These are phyloP conservation scores for Hypoxylon sp. DNA, from an alignment of 2,329 filamentous ascomycete genomes.

Conservation along the genomic window DNA sequence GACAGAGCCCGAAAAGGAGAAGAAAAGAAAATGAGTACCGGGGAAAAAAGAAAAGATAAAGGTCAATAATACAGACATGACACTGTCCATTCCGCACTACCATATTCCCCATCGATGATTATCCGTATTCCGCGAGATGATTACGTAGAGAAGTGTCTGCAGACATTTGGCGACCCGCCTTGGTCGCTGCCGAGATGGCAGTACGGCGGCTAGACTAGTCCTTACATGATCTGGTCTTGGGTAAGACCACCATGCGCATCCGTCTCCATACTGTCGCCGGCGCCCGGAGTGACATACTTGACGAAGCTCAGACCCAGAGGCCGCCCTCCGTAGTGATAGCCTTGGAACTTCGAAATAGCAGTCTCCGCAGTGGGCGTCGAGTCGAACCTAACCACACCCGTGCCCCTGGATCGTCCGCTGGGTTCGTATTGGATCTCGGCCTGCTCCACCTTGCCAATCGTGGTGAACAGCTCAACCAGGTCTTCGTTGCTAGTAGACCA, in stretches of 20 bases:
- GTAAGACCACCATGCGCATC: conserved; percentile 78
- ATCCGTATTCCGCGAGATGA: conserved; percentile 9
- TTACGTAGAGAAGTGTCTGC: conserved; percentile 4
- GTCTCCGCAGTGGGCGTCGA: conserved; percentile 84
- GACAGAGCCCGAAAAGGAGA: conserved; percentile 20
- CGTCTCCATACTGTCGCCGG: conserved; percentile 81
- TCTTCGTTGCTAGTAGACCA: conserved; percentile 99
- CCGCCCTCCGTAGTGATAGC: conserved; percentile 95
- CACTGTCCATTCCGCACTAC: conserved; percentile 20
- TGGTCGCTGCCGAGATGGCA: not conserved
- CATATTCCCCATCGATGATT: conserved; percentile 9
- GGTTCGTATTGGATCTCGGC: conserved; percentile 99
- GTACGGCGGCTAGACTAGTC: not conserved
- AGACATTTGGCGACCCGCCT: not conserved
- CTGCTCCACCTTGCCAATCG: conserved; percentile 96
- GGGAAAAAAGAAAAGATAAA: conserved; percentile 15
- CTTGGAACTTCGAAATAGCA: conserved; percentile 95
- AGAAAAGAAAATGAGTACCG: conserved; percentile 17
- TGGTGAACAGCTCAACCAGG: conserved; percentile 93
- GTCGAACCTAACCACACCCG: conserved; percentile 96
- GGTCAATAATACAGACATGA: conserved; percentile 31
- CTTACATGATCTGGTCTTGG: conserved; percentile 98
- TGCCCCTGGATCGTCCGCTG: conserved; percentile 92
- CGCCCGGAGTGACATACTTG: conserved; percentile 81
- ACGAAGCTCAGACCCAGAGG: conserved; percentile 93